These are phyloP conservation scores for Stygiomarasmius scandens DNA, from an alignment of 1,284 basidiomycete genomes.

Conservation along the genomic window DNA sequence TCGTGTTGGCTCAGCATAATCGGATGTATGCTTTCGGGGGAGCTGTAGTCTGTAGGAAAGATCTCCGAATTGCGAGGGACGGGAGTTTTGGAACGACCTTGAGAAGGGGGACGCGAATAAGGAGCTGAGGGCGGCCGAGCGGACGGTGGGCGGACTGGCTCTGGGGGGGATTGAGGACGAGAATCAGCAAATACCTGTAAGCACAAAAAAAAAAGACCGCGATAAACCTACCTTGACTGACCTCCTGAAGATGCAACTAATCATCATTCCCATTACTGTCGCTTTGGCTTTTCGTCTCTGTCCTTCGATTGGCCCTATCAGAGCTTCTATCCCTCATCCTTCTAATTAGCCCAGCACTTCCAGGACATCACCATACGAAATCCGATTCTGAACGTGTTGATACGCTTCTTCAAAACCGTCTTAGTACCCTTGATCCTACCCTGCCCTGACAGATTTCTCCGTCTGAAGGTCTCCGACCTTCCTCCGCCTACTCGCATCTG, in stretches of 20 bases:
- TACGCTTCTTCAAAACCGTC: constrained; percentile 14
- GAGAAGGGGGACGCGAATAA: constrained; percentile 5
- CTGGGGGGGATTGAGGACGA: not conserved
- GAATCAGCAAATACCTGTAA: not conserved
- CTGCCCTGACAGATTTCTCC: constrained; percentile 10
- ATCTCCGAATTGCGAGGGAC: not conserved
- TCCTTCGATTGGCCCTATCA: not conserved
- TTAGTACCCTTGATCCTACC: constrained; percentile 17
- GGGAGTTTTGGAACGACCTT: constrained; percentile 3
- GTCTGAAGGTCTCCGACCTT: constrained; percentile 7
- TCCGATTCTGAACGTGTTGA: constrained; percentile 7
- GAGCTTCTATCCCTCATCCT: not conserved
- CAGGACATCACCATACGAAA: not conserved
- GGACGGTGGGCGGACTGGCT: not conserved
- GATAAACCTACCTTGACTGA: not conserved
- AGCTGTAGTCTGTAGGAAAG: constrained; percentile 2
- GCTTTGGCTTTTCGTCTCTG: constrained; percentile 3
- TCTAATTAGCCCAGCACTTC: constrained; percentile 9
- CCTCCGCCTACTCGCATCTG: constrained; percentile 5
- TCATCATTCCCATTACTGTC: too few relatives aligned
- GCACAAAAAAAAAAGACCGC: not conserved
- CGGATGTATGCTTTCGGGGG: constrained; percentile 15
- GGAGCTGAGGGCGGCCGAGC: not conserved
- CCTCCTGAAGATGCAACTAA: not conserved
- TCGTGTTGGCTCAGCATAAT: constrained; percentile 6